A percentile compares a stretch with the other conserved stretches of the same genome.
These are phyloP conservation scores for Candida nonsorbophila DNA, from an alignment of 805 yeast species.

Conservation along the genomic window DNA sequence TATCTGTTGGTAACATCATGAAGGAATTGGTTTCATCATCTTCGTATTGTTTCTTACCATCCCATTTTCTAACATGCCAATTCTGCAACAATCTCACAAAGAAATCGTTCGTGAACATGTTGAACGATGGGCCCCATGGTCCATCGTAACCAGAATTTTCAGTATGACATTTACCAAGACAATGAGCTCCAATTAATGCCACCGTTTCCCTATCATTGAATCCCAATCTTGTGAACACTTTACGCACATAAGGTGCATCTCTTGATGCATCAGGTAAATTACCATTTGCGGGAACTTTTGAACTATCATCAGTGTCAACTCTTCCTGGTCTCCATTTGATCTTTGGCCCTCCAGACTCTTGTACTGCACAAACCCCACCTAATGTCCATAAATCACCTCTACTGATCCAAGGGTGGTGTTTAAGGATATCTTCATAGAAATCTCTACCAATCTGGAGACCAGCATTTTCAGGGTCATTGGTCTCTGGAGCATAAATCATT, in stretches of 20 bases:
- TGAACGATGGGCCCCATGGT: conserved; percentile 40
- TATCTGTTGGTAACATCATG: conserved; percentile 61
- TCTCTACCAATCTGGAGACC: conserved; percentile 59
- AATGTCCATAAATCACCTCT: conserved; percentile 78
- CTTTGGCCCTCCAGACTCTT: conserved; percentile 74
- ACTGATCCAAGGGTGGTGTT: conserved; percentile 62
- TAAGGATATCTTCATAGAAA: conserved; percentile 51
- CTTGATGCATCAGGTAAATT: conserved; percentile 69
- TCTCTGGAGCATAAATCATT: conserved; percentile 28
- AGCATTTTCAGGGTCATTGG: conserved; percentile 43
- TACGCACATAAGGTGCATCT: conserved; percentile 61
- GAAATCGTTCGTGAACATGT: conserved; percentile 38
- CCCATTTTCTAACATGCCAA: conserved; percentile 49
- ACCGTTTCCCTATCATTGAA: conserved; percentile 35
- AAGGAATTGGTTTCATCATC: conserved; percentile 31
- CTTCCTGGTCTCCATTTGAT: conserved; percentile 83
- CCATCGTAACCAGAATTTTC: conserved; percentile 36
- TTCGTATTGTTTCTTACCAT: conserved; percentile 36
- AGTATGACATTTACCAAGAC: conserved; percentile 35
- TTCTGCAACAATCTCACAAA: conserved; percentile 36
- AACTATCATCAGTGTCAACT: conserved; percentile 46
- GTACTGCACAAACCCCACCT: conserved; percentile 75
- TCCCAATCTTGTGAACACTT: conserved; percentile 55
- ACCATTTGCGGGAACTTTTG: conserved; percentile 58
- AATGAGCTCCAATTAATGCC: conserved; percentile 39